Percentiles rank a stretch among this genome's conserved stretches.
Evolutionary conservation across 2,329 filamentous ascomycete genomes (phyloP).

Genomic region (Gaeumannomyces tritici): DNA sequence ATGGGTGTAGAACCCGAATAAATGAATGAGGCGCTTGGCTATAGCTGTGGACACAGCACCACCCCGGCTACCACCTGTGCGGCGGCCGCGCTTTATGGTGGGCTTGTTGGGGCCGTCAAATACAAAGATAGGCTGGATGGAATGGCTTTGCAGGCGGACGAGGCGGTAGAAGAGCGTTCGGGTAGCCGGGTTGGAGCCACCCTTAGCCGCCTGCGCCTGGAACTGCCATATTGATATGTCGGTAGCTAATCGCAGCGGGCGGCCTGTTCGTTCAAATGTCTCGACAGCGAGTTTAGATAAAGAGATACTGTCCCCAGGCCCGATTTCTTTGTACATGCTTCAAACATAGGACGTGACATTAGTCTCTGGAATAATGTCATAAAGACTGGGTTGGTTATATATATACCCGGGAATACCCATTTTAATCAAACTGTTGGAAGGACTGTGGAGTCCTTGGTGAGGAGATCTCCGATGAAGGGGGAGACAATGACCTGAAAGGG

Average conservation of each 20-base stretch:
- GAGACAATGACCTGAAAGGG: too few species aligned
- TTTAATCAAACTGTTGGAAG: too few species aligned
- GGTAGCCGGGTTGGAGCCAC: slow-evolving; percentile 81
- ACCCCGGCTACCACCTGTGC: slow-evolving; percentile 51
- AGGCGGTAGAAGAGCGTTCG: slow-evolving; percentile 90
- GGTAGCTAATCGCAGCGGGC: slow-evolving; percentile 78
- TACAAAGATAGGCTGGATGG: slow-evolving; percentile 42
- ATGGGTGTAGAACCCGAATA: slow-evolving; percentile 79
- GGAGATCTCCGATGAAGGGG: too few species aligned
- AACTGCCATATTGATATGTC: slow-evolving; percentile 98
- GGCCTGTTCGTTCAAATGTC: slow-evolving; percentile 58
- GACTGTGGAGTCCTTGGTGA: too few species aligned
- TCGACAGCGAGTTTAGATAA: slow-evolving; percentile 75
- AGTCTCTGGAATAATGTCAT: not conserved
- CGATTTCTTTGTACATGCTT: slow-evolving; percentile 93
- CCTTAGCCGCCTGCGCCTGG: slow-evolving; percentile 77
- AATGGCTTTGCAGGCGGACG: slow-evolving; percentile 39
- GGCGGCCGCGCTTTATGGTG: slow-evolving; percentile 79
- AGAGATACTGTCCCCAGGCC: slow-evolving; percentile 67
- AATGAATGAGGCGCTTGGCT: slow-evolving; percentile 71
- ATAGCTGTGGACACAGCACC: slow-evolving; percentile 59
- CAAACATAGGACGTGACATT: slow-evolving; percentile 6
- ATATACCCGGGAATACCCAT: slow-evolving; percentile 61
- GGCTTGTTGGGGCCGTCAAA: slow-evolving; percentile 45
- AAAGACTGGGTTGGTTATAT: slow-evolving; percentile 1